Base-by-base conservation (phyloP, 2,329 filamentous ascomycete genomes). In the Passalora sequoiae region DNA sequence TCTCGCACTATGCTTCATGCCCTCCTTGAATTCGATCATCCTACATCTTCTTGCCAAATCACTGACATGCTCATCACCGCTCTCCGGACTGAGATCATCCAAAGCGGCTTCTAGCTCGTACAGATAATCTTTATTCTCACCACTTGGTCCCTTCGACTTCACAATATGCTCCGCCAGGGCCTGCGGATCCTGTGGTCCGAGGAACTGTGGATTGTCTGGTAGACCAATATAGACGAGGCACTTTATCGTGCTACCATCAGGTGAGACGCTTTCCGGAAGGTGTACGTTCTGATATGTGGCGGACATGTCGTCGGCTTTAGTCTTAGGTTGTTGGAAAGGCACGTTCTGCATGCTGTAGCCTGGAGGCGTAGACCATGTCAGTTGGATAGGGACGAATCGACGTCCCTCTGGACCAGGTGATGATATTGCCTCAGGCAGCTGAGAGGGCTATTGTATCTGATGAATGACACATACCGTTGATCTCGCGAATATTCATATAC, bases 401-500 rank as follows among this genome's bases (percentile, higher is more conserved):
- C n/a, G n/a, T n/a, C n/a, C n/a, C n/a, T n/a, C n/a, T n/a, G n/a
- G n/a, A n/a, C n/a, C n/a, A n/a, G n/a, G n/a, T n/a, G n/a, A n/a
- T n/a, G n/a, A n/a, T n/a, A n/a, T n/a, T n/a, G n/a, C n/a, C n/a
- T n/a, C n/a, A n/a, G n/a, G n/a, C n/a, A n/a, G n/a, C n/a, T n/a
- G n/a, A n/a, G n/a, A n/a, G n/a, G n/a, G n/a, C n/a, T n/a, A n/a
- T n/a, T n/a, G n/a, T n/a, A n/a, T n/a, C n/a, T n/a, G n/a, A n/a
- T n/a, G n/a, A n/a, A n/a, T n/a, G n/a, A n/a, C n/a, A n/a, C n/a
- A n/a, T n/a, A n/a, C n/a, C 92, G 69, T 97, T 95, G 62, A 97
- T 95, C 68, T 98, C 92, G 33, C 92, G 83, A 53, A 96, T 91
- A 66, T 97, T 89, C 36, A 98, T 85, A 64, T 96, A 96, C 46